These are phyloP conservation scores for Dillenia turbinata DNA, from an alignment of 164 flowering plant genomes.

Conservation along the genomic window DNA sequence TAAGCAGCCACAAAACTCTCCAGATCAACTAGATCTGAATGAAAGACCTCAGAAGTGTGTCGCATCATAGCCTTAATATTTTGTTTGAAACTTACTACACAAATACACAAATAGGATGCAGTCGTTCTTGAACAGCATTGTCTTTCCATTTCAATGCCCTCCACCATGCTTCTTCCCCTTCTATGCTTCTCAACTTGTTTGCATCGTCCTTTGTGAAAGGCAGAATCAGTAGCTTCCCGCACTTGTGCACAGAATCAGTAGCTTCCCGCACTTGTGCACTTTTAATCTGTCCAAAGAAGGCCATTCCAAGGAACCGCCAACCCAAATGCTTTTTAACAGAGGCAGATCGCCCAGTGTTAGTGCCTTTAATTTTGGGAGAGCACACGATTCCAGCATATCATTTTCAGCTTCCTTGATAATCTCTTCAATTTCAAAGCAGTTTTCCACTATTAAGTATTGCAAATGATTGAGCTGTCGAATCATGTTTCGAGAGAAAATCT, in stretches of 20 bases:
- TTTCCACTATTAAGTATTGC: neutral
- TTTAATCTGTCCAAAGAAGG: neutral
- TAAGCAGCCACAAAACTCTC: too few relatives aligned
- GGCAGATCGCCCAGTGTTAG: neutral
- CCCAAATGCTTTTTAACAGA: neutral
- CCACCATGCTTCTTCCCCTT: too few relatives aligned
- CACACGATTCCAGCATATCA: neutral
- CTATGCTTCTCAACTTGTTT: neutral
- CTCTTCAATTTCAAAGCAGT: conserved; percentile 7
- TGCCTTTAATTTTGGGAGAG: conserved; percentile 1
- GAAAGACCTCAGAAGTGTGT: too few relatives aligned
- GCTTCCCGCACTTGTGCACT: neutral
- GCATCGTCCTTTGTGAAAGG: conserved; percentile 1
- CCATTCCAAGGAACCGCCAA: neutral
- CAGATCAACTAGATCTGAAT: too few relatives aligned
- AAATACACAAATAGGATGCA: too few relatives aligned
- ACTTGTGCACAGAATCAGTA: neutral
- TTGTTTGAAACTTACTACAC: too few relatives aligned
- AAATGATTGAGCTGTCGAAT: conserved; percentile 5
- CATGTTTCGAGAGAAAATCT: conserved; percentile 5
- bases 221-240: neutral
- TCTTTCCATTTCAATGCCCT: too few relatives aligned
- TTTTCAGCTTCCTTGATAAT: neutral
- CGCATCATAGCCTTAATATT: too few relatives aligned
- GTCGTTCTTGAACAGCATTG: too few relatives aligned